Conservation (phyloP, 306 rosid species). For the Quercus aquifolioides region DNA sequence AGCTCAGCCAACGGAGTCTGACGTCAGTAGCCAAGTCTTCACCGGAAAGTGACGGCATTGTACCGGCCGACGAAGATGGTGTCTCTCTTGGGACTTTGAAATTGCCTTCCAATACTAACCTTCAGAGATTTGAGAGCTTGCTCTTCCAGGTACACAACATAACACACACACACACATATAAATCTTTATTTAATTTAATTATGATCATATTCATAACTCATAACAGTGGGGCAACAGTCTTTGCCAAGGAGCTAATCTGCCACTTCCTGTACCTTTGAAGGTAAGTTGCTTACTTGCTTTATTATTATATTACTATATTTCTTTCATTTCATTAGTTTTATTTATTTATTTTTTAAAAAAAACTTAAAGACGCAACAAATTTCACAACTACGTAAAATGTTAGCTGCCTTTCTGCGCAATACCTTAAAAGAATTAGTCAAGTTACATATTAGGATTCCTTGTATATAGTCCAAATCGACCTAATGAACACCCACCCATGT, state of each 20-base stretch:
- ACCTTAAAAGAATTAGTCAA: no score
- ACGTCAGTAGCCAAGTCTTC: slow-evolving; percentile 34
- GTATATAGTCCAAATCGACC: no score
- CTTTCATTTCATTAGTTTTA: neutral
- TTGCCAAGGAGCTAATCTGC: slow-evolving; percentile 87
- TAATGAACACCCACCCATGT: no score
- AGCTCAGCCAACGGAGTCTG: slow-evolving; percentile 13
- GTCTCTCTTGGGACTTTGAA: slow-evolving; percentile 85
- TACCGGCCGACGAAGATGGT: slow-evolving; percentile 48
- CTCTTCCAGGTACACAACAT: slow-evolving; percentile 59
- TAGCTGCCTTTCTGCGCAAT: no score
- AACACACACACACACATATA: no score
- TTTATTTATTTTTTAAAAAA: no score
- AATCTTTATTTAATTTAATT: neutral
- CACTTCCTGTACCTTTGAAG: slow-evolving; percentile 86
- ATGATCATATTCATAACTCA: no score
- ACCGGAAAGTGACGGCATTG: slow-evolving; percentile 25
- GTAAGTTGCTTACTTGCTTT: slow-evolving; percentile 23
- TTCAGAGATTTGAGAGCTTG: slow-evolving; percentile 62
- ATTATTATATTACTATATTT: neutral
- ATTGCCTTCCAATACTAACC: slow-evolving; percentile 53
- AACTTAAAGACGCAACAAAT: no score
- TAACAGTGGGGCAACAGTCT: slow-evolving; percentile 95
- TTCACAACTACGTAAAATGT: no score
- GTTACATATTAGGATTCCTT: no score